Base-by-base conservation (phyloP, 2,329 filamentous ascomycete species). In the Alternaria triticina region DNA sequence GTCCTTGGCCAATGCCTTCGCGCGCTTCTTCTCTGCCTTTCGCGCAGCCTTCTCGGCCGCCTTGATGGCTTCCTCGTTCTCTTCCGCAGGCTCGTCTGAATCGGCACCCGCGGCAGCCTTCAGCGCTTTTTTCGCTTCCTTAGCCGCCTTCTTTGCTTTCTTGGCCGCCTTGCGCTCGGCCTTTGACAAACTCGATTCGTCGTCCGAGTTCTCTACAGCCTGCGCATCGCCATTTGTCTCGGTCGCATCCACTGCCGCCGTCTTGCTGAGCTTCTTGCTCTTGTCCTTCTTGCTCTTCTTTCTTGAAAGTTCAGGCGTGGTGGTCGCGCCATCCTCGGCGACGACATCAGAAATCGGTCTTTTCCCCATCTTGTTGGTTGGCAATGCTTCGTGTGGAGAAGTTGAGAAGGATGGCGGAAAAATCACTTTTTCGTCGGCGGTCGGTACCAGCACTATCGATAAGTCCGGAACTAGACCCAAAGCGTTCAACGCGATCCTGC, bases 91-190 rank as follows among this genome's bases (percentile, higher is more conserved):
- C 15, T 69, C 71, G n/a, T 62, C 55, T 7, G 36, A 11, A 40
- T 40, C 36, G 36, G 36, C 36, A 40, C 47, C 57, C 11, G 68
- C 69, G 28, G 57, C 49, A 55, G 72, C 72, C 52, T 71, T 57
- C 27, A 51, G 46, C 54, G 57, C 50, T 49, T 73, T 74, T 54
- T 72, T 61, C 5, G 71, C 68, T 54, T 74, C 74, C 61, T 74
- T 78, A 10, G 79, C 81, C 27, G 79, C 80, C 65, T 79, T 82
- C 69, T 78, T 78, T 13, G 77, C 79, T 67, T 78, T 79, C 69
- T 80, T 82, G 30, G 75, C 75, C 5, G 80, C 80, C 68, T 83
- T 83, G 49, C 77, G 78, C 69, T 80, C 81, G 4, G 78, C 81
- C 69, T 82, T 82, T 4, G 79, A 78, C 9, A 76, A 68, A 52